Evolutionary conservation across 345 rosid species (phyloP).

Genomic region (Psidium friedrichsthalianum): DNA sequence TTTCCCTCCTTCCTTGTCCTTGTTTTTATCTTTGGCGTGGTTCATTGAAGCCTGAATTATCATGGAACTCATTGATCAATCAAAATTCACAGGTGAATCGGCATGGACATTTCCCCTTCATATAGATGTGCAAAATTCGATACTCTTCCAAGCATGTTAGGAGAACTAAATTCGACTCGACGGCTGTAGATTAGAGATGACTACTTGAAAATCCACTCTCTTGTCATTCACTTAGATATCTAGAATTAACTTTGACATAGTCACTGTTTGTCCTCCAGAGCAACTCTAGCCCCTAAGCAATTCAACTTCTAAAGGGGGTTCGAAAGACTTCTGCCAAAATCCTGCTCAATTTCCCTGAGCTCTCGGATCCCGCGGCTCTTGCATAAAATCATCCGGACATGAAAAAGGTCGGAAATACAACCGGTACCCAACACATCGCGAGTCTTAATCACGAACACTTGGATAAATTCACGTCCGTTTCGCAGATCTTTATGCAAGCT

Average conservation of each 20-base stretch:
- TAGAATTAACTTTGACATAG: neutral
- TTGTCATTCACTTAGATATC: neutral
- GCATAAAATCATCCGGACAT: neutral
- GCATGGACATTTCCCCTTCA: neutral
- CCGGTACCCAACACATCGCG: neutral
- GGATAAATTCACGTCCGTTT: neutral
- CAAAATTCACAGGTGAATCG: neutral
- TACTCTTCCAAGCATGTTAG: neutral
- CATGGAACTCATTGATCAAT: neutral
- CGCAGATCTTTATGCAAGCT: neutral
- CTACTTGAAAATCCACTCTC: neutral
- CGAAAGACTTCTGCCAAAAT: neutral
- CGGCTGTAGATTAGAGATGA: neutral
- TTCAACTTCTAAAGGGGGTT: neutral
- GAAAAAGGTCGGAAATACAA: no score
- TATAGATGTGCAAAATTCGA: neutral
- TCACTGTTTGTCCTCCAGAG: accelerated
- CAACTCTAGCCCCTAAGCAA: neutral
- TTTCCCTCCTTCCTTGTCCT: neutral
- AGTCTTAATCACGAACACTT: neutral
- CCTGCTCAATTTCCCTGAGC: neutral
- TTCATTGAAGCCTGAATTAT: accelerated
- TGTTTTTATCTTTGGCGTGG: neutral
- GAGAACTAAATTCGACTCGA: neutral
- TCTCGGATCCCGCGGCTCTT: neutral